These are phyloP conservation scores for Hapsidospora chrysogenum DNA, from an alignment of 495 filamentous ascomycete species.

Conservation along the genomic window DNA sequence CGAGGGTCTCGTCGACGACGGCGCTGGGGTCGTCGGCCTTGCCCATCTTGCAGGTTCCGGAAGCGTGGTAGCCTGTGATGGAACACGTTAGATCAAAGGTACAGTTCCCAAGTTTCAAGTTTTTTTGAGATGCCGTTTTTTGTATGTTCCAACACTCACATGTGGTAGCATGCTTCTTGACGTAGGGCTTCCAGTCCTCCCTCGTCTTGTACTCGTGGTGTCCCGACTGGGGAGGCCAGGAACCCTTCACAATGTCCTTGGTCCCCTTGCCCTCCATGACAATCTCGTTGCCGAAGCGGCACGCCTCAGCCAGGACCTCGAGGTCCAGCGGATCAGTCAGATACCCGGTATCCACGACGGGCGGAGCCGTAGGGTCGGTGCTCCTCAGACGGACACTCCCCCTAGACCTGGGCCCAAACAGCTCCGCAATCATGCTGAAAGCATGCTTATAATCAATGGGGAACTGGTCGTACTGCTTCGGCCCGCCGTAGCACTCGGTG, in stretches of 20 bases:
- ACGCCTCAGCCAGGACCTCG: constrained; percentile 37
- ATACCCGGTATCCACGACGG: constrained; percentile 28
- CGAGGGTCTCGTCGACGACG: constrained; percentile 26
- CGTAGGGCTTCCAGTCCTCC: constrained; percentile 23
- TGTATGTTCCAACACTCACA: background rate
- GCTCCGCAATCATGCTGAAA: background rate
- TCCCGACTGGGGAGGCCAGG: background rate
- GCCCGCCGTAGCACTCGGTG: background rate
- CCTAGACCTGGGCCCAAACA: background rate
- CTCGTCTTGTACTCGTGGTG: constrained; percentile 20
- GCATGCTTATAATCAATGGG: background rate
- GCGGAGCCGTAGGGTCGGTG: constrained; percentile 6
- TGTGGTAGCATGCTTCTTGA: constrained; percentile 16
- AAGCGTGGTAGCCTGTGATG: constrained; percentile 31
- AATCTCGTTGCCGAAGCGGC: constrained; percentile 37
- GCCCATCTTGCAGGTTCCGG: constrained; percentile 38
- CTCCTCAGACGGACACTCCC: background rate
- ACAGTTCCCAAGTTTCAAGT: no score
- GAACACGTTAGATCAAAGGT: background rate
- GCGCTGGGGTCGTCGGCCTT: constrained; percentile 20
- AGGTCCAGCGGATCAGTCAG: constrained; percentile 34
- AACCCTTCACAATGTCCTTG: constrained; percentile 25
- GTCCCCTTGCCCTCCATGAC: constrained; percentile 35
- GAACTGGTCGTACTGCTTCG: background rate
- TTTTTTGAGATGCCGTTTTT: background rate